Percentiles rank a stretch among this genome's conserved stretches.
phyloP scores from a whole-genome alignment of 2,329 filamentous ascomycete species.

The Nothomitra cinnamomea region DNA sequence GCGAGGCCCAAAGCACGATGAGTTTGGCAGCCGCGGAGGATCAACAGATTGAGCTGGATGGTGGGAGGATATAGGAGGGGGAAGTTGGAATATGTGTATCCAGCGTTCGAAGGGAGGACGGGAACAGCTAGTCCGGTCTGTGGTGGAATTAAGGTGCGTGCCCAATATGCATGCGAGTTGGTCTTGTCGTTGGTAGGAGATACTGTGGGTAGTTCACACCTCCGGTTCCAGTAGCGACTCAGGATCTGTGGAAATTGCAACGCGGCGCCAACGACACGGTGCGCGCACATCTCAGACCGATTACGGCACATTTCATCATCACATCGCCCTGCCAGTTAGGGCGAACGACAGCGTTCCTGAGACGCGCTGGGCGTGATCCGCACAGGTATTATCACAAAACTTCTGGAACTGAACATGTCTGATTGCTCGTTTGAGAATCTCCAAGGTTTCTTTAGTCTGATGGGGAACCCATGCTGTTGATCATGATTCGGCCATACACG shows the following conservation, averaged over 20 bases:
- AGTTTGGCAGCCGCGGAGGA: too few species aligned
- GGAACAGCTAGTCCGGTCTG: conserved; percentile 1
- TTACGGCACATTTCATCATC: neutral
- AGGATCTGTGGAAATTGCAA: neutral
- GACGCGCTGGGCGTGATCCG: neutral
- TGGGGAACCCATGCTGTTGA: neutral
- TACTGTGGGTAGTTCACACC: neutral
- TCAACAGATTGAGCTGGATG: too few species aligned
- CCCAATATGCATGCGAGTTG: conserved; percentile 1
- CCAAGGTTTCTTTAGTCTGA: neutral
- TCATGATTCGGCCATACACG: neutral
- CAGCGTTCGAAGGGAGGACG: neutral
- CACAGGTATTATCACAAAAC: neutral
- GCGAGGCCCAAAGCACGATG: too few species aligned
- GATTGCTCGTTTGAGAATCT: neutral
- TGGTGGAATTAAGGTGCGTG: conserved; percentile 3
- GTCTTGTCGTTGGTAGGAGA: neutral
- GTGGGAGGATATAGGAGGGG: neutral
- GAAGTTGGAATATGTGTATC: neutral
- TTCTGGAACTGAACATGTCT: conserved; percentile 1
- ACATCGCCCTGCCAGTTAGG: neutral
- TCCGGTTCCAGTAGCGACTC: neutral
- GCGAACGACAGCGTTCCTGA: neutral
- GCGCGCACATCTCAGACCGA: neutral
- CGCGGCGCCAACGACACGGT: neutral